Evolutionary conservation across 2,329 filamentous ascomycete genomes (phyloP).

Genomic region (Aspergillus cejpii): DNA sequence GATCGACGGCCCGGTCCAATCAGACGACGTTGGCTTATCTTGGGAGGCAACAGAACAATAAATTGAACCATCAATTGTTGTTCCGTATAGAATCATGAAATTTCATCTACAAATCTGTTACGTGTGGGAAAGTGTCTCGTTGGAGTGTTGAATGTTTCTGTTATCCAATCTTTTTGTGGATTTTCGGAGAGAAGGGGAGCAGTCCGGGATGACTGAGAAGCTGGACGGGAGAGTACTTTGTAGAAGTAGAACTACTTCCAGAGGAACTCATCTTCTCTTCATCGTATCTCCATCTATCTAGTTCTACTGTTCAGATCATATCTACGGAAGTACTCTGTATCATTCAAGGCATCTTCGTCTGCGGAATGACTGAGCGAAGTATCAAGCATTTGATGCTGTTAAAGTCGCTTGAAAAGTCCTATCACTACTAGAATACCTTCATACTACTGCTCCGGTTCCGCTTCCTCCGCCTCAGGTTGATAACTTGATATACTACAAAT

Average conservation of each 20-base stretch:
- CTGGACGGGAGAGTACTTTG: too few relatives aligned
- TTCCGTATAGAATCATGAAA: too few relatives aligned
- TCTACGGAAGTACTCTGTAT: too few relatives aligned
- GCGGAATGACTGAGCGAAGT: constrained; percentile 28
- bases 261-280: too few relatives aligned
- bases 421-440: constrained; percentile 2
- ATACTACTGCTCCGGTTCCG: constrained; percentile 15
- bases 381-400: constrained; percentile 26
- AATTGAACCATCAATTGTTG: too few relatives aligned
- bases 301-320: not conserved
- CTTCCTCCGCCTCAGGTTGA: constrained; percentile 7
- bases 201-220: not conserved
- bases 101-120: too few relatives aligned
- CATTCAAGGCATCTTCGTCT: not conserved
- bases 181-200: not conserved
- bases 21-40: constrained; percentile 27
- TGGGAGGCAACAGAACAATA: constrained; percentile 13
- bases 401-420: constrained; percentile 20
- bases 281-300: too few relatives aligned
- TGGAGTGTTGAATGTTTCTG: constrained; percentile 8
- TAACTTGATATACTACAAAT: too few relatives aligned
- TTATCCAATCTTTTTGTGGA: constrained; percentile 6
- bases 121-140: constrained; percentile 22
- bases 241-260: too few relatives aligned
- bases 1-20: constrained; percentile 25